Evolutionary conservation across 169 alveolate species (phyloP).

Genomic region (Cryptosporidium canis): DNA sequence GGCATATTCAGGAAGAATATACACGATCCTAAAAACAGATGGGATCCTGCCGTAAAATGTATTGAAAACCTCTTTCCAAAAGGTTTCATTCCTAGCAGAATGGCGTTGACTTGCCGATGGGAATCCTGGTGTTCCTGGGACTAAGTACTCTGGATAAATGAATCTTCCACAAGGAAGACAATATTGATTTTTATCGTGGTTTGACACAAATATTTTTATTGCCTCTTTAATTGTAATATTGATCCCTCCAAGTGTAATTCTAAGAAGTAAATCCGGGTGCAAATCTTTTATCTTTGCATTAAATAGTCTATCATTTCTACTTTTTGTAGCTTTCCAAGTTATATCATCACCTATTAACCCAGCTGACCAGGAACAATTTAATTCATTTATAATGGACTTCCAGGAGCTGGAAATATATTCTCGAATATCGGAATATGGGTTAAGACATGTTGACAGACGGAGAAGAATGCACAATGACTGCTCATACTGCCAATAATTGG

Average conservation of each 20-base stretch:
- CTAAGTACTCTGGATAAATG: slow-evolving; percentile 34
- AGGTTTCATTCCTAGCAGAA: not conserved
- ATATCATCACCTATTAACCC: not conserved
- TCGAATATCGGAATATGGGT: slow-evolving; percentile 32
- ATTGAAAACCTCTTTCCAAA: slow-evolving; percentile 33
- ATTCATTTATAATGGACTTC: not conserved
- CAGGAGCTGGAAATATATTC: slow-evolving; percentile 8
- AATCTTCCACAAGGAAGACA: slow-evolving; percentile 55
- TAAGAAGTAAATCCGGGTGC: not conserved
- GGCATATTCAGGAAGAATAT: slow-evolving; percentile 59
- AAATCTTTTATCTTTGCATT: not conserved
- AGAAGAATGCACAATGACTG: slow-evolving; percentile 45
- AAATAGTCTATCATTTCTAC: not conserved
- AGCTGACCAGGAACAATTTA: not conserved
- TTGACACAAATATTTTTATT: not conserved
- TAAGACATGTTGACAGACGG: slow-evolving; percentile 10
- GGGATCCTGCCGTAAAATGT: slow-evolving; percentile 53
- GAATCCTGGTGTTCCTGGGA: slow-evolving; percentile 43
- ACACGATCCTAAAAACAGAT: slow-evolving; percentile 23
- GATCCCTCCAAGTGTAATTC: slow-evolving; percentile 24
- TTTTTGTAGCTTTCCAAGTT: no score
- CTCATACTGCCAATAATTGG: slow-evolving; percentile 31
- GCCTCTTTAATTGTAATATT: slow-evolving; percentile 9
- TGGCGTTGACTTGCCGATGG: not conserved
- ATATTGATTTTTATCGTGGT: not conserved